These are phyloP conservation scores for Aspergillus fumigatus DNA, from an alignment of 2,329 filamentous ascomycete genomes.

Conservation along the genomic window DNA sequence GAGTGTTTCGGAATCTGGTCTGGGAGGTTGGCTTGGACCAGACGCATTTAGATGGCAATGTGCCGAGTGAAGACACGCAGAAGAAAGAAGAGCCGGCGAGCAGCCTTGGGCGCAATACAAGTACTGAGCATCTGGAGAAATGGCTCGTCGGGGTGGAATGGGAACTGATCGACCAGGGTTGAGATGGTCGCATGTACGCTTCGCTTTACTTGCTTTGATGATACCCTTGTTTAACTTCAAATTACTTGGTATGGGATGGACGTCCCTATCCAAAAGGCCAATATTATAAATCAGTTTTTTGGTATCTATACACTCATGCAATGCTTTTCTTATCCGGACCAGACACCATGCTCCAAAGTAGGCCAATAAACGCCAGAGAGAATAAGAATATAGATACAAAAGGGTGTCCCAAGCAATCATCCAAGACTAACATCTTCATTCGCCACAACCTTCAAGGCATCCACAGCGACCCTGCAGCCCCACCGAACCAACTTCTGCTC, in stretches of 20 bases:
- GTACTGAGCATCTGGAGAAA: background rate
- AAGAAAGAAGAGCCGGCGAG: background rate
- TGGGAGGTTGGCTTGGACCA: conserved; percentile 34
- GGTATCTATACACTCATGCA: background rate
- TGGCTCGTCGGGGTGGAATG: conserved; percentile 40
- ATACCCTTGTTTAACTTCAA: background rate
- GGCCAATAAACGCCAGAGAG: background rate
- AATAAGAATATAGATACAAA: background rate
- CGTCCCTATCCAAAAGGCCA: background rate
- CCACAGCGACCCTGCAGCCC: conserved; percentile 40
- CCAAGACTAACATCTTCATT: conserved; percentile 9
- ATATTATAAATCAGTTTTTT: background rate
- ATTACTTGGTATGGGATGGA: too few species aligned
- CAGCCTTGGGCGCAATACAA: background rate
- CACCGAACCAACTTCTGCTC: conserved; percentile 50
- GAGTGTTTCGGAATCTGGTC: conserved; percentile 27
- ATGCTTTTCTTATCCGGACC: background rate
- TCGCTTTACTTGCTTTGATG: background rate
- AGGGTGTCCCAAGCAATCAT: background rate
- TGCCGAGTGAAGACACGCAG: background rate
- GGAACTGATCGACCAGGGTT: conserved; percentile 25
- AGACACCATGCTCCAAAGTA: background rate
- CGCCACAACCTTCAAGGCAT: conserved; percentile 37
- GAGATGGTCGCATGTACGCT: background rate
- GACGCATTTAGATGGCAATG: background rate